A percentile compares a stretch with the other conserved stretches of the same genome.
Conservation (phyloP, 352 stramenopile species). For the Phytopythium oedochilum region DNA sequence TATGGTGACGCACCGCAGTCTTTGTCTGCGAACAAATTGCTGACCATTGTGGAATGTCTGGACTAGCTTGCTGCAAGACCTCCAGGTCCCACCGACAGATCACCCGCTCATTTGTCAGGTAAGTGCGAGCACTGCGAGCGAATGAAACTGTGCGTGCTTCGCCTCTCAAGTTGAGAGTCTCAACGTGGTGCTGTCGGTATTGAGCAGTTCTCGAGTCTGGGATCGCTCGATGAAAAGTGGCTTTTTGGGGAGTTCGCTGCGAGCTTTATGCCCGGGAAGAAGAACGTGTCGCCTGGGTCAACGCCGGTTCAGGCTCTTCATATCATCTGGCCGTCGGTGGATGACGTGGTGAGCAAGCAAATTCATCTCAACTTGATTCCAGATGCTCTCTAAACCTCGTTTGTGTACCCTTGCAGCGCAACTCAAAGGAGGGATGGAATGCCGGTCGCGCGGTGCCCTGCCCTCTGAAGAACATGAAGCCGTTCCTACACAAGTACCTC, state of each 20-base stretch:
- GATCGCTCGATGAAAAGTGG: constrained; percentile 81
- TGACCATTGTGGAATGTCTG: background rate
- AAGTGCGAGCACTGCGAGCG: background rate
- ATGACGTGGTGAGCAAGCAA: constrained; percentile 77
- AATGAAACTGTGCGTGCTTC: too few species aligned
- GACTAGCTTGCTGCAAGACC: constrained; percentile 42
- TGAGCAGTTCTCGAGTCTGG: constrained; percentile 71
- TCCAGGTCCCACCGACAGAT: constrained; percentile 39
- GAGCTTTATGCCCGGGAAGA: constrained; percentile 53
- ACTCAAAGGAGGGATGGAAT: constrained; percentile 79
- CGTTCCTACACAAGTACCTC: constrained; percentile 83
- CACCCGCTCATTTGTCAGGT: constrained; percentile 72
- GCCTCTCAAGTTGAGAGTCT: background rate
- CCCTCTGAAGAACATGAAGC: constrained; percentile 82
- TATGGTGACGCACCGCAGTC: constrained; percentile 13
- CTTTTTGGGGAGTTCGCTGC: constrained; percentile 67
- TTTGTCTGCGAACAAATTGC: background rate
- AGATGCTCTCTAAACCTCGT: too few species aligned
- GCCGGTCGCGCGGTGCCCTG: constrained; percentile 66
- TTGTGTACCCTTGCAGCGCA: constrained; percentile 52
- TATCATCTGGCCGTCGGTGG: constrained; percentile 76
- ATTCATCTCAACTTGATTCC: too few species aligned
- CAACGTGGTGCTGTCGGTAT: background rate
- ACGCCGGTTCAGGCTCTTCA: constrained; percentile 56
- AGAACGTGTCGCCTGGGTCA: constrained; percentile 15